Percentiles rank a stretch among this genome's conserved stretches.
phyloP scores from a whole-genome alignment of 805 yeast species.

The Pichia paraexigua region DNA sequence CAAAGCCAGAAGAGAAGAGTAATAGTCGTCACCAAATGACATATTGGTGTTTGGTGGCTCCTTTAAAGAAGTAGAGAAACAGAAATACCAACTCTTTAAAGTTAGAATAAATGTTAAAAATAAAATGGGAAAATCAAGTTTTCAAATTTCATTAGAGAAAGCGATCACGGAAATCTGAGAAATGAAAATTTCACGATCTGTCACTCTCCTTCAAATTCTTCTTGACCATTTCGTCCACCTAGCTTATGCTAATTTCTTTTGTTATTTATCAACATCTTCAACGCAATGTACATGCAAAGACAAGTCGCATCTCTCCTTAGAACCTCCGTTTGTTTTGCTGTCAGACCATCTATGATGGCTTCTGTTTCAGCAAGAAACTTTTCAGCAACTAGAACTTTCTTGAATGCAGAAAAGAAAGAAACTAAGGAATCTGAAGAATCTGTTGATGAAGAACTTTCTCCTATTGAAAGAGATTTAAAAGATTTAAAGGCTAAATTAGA shows the following conservation, averaged over 20 bases:
- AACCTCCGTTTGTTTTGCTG: constrained; percentile 5
- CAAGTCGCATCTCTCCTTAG: constrained; percentile 17
- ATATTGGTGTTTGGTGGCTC: background rate
- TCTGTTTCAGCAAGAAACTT: constrained; percentile 16
- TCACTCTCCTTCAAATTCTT: background rate
- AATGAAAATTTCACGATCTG: background rate
- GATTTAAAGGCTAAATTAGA: constrained; percentile 46
- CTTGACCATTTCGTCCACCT: background rate
- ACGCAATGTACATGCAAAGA: constrained; percentile 21
- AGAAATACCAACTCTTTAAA: background rate
- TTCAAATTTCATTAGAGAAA: background rate
- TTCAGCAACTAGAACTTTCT: constrained; percentile 14
- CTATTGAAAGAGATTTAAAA: constrained; percentile 25
- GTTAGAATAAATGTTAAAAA: background rate
- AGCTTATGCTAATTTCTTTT: background rate
- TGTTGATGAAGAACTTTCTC: constrained; percentile 16
- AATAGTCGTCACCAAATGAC: constrained; percentile 51
- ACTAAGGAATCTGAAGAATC: constrained; percentile 9
- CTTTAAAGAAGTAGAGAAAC: background rate
- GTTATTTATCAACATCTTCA: background rate
- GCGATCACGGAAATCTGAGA: background rate
- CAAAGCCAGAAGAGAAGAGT: constrained; percentile 60
- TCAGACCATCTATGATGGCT: constrained; percentile 10
- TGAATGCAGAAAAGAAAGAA: constrained; percentile 26
- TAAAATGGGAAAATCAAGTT: background rate